Base-by-base conservation (phyloP, 306 rosid genomes). In the Prunus campanulata region DNA sequence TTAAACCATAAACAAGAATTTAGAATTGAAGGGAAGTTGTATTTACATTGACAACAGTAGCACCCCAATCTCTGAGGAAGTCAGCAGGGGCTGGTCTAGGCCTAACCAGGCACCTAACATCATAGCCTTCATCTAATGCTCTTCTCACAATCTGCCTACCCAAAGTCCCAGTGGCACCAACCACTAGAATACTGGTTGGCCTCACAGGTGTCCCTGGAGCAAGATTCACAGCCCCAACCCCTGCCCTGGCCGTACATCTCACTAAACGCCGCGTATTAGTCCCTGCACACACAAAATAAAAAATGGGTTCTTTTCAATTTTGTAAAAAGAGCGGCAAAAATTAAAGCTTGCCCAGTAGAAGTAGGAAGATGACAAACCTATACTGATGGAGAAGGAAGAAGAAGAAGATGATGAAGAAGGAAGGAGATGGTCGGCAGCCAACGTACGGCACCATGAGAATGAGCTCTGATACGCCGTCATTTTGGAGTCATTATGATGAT, bases 1-100 rank as follows among this genome's bases (percentile, higher is more conserved):
- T 60, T 4, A 1, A 27, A 15, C 46, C 11, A 18, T 24, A 55
- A 20, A 32, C 56, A 77, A 12, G 11, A 22, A 30, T 15, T 15
- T 3, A 30, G 52, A 24, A 47, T n/a, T 42, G 27, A n/a, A 14
- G 10, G 0, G 68, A 78, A 10, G 4, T 20, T 25, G 66, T 16
- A 4, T 70, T 29, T 63, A 86, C 96, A 82, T 92, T 95, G 67
- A 95, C 97, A 50, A 95, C 97, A 3, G 90, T 92, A 6, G 99
- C 99, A 47, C 97, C 97, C 99, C 99, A 95, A 61, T 95, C 99
- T 11, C 97, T 93, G 60, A 95, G 99, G 81, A 95, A 95, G 62
- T 95, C 96, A 2, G 97, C 97, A 20, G 97, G 99, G 70, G 97
- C 93, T 5, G 99, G 99, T 54, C 99, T 81, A n/a, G 99, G 99